Evolutionary conservation across 2,329 filamentous ascomycete genomes (phyloP).

Genomic region (Fusarium falciforme): DNA sequence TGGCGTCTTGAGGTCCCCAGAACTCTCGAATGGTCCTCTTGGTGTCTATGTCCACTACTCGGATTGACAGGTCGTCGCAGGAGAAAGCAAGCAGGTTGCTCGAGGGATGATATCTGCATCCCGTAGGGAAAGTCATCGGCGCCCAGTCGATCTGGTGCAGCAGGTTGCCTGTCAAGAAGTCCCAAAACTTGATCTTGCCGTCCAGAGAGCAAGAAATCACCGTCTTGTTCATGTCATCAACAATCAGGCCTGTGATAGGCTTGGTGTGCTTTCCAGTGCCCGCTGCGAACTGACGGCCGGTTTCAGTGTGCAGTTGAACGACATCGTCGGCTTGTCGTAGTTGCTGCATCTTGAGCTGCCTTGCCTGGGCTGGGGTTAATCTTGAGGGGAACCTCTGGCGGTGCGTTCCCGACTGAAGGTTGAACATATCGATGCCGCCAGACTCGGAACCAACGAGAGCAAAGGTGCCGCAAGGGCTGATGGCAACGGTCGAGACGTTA

Average conservation of each 20-base stretch:
- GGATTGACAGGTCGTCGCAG: constrained; percentile 88
- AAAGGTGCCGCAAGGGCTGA: constrained; percentile 94
- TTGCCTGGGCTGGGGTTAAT: constrained; percentile 81
- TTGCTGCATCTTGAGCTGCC: constrained; percentile 77
- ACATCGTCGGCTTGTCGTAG: constrained; percentile 69
- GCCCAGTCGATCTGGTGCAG: constrained; percentile 87
- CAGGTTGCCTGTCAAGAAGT: constrained; percentile 85
- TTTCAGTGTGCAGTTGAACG: constrained; percentile 62
- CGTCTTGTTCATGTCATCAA: constrained; percentile 89
- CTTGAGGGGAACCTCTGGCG: constrained; percentile 88
- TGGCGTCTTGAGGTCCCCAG: constrained; percentile 79
- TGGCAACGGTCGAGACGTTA: constrained; percentile 86
- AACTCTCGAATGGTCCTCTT: constrained; percentile 93
- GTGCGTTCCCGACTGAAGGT: constrained; percentile 91
- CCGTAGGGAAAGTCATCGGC: constrained; percentile 77
- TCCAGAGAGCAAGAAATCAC: constrained; percentile 90
- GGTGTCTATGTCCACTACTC: constrained; percentile 90
- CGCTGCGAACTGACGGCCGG: constrained; percentile 55
- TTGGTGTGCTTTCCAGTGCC: constrained; percentile 81
- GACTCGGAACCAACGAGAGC: constrained; percentile 86
- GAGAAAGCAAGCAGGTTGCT: constrained; percentile 90
- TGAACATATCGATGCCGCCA: constrained; percentile 94
- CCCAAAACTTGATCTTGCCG: constrained; percentile 97
- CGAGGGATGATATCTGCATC: constrained; percentile 81
- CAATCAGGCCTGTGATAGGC: constrained; percentile 84